phyloP scores from a whole-genome alignment of 495 filamentous ascomycete species.

The Hamigera avellanea region DNA sequence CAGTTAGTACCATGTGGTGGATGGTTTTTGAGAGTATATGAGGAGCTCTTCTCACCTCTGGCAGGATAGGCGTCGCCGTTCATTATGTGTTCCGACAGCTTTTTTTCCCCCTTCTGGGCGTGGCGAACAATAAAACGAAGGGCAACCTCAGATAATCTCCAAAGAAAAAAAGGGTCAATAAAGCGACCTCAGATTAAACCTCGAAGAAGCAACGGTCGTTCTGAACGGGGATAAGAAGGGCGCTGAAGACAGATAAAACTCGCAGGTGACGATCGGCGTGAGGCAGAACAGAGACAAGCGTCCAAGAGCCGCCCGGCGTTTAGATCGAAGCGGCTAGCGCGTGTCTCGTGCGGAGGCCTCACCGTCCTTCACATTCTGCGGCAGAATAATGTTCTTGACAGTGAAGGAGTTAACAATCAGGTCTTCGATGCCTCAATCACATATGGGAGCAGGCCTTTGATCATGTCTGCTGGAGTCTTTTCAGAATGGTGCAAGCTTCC shows the following conservation, averaged over 20 bases:
- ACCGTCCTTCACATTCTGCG: conserved; percentile 18
- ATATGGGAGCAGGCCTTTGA: conserved; percentile 2
- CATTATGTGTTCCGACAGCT: conserved; percentile 43
- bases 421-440: too few species aligned
- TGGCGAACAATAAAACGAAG: conserved; percentile 18
- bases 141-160: background rate
- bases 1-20: conserved; percentile 6
- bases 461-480: conserved; percentile 20
- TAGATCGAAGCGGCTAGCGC: conserved; percentile 9
- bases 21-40: background rate
- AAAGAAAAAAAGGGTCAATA: background rate
- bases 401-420: background rate
- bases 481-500: conserved; percentile 75
- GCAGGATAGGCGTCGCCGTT: conserved; percentile 81
- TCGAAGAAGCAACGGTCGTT: too few species aligned
- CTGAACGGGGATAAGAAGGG: too few species aligned
- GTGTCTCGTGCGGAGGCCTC: background rate
- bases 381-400: conserved; percentile 12
- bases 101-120: conserved; percentile 9
- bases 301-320: too few species aligned
- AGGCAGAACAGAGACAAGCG: too few species aligned
- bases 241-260: too few species aligned
- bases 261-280: conserved; percentile 1
- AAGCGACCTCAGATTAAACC: too few species aligned
- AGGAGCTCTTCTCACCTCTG: conserved; percentile 45